Base-by-base conservation (phyloP, 2,329 filamentous ascomycete species). In the Neopestalotiopsis sp. region DNA sequence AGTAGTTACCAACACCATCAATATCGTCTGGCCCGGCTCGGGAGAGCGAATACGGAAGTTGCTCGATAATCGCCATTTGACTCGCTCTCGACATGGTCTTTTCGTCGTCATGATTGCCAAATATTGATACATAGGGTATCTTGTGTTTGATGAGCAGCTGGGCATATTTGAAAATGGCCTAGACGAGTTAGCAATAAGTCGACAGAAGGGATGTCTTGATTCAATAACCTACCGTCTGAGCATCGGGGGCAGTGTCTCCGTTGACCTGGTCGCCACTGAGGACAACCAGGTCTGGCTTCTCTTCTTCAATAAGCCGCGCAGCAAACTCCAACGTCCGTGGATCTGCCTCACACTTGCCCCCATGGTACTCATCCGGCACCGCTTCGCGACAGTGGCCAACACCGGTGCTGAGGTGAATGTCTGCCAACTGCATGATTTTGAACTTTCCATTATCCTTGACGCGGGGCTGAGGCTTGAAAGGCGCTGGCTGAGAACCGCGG, bases 91-190 rank as follows among this genome's bases (percentile, higher is more conserved):
- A 89, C 72, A 98, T 87, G 61, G 93, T 90, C 0, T 74, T 75
- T 84, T 98, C 95, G 76, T 98, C 95, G 77, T 99, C 96, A 80
- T 99, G 96, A 79, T 99, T 99, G 68, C 96, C 96, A 76, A 98
- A 98, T 70, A 99, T 98, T 70, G 92, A 91, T 17, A 94, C 93
- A 76, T 97, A 98, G 0, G 96, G 96, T 49, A 98, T 94, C 75
- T 94, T 94, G 79, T 93, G 93, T 79, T 94, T 90, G 71, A 94
- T 92, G 65, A 99, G 89, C 13, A 97, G 86, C 62, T 93, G 90
- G 5, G 94, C 92, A 75, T 95, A 94, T 81, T 99, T 99, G 85
- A 97, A 97, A 69, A 99, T 92, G 49, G 95, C 93, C 90, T 92
- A 67, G 5, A 24, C 66, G n/a, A 17, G 42, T 20, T 62, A 24